These are phyloP conservation scores for Mortierella sp. DNA, from an alignment of 371 early-diverging fungal genomes.

Conservation along the genomic window DNA sequence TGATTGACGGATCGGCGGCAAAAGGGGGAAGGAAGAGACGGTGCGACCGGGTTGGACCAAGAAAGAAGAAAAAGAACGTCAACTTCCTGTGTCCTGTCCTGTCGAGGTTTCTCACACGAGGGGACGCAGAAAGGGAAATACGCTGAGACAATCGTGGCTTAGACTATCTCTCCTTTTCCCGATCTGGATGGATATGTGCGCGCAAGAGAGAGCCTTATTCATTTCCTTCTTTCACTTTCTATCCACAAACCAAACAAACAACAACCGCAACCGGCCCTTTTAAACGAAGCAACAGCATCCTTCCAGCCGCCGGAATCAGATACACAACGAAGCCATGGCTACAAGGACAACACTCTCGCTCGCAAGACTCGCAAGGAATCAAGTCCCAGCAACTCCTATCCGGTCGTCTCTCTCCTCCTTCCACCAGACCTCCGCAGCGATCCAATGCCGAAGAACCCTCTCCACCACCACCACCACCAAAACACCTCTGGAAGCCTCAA, in stretches of 20 bases:
- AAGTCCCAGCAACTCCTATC: background rate
- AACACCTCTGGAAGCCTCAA: background rate
- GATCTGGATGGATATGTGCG: too few relatives aligned
- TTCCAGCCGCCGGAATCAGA: background rate
- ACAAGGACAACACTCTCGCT: slow-evolving; percentile 7
- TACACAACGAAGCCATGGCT: background rate
- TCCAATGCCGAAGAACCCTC: background rate
- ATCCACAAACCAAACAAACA: background rate
- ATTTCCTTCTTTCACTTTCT: background rate
- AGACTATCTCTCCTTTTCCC: too few relatives aligned
- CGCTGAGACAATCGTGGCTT: too few relatives aligned
- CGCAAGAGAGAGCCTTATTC: slow-evolving; percentile 9
- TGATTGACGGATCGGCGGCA: too few relatives aligned
- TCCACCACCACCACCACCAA: background rate
- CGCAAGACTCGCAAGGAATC: background rate
- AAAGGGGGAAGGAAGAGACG: too few relatives aligned
- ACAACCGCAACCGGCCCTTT: too few relatives aligned
- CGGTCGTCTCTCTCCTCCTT: background rate
- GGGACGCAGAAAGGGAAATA: too few relatives aligned
- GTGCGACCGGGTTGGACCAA: too few relatives aligned
- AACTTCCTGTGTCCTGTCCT: too few relatives aligned
- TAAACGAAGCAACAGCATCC: background rate
- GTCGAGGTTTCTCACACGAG: too few relatives aligned
- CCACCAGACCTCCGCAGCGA: background rate
- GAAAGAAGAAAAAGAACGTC: too few relatives aligned